Evolutionary conservation across 371 early-diverging fungal genomes (phyloP).

Genomic region (Conidiobolus coronatus): DNA sequence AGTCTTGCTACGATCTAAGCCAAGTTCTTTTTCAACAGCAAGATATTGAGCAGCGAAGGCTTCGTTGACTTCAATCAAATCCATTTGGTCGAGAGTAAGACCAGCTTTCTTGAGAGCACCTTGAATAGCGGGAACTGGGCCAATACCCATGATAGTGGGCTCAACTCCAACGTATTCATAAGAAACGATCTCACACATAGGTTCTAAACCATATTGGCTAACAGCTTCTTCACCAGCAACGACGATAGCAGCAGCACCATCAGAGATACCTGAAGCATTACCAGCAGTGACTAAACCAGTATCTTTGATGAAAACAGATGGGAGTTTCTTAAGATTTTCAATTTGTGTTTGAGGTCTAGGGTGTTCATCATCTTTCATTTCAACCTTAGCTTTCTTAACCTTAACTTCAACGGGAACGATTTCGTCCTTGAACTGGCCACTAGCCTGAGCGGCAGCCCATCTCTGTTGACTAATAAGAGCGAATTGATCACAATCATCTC

Average conservation of each 20-base stretch:
- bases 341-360: constrained; percentile 64
- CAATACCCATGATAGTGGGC: constrained; percentile 72
- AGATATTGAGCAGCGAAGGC: constrained; percentile 91
- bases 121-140: constrained; percentile 82
- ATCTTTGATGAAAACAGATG: constrained; percentile 74
- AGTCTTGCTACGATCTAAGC: constrained; percentile 46
- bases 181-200: constrained; percentile 69
- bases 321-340: constrained; percentile 52
- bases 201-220: constrained; percentile 49
- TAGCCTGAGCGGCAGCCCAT: constrained; percentile 26
- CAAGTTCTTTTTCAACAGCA: constrained; percentile 73
- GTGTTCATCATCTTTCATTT: constrained; percentile 65
- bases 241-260: constrained; percentile 84
- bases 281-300: constrained; percentile 80
- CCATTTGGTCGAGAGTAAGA: constrained; percentile 62
- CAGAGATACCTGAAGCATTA: constrained; percentile 87
- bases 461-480: constrained; percentile 67
- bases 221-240: constrained; percentile 75
- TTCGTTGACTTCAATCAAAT: constrained; percentile 89
- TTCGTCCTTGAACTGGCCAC: constrained; percentile 59
- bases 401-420: constrained; percentile 73
- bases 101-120: constrained; percentile 67
- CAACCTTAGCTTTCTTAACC: constrained; percentile 37
- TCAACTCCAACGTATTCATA: constrained; percentile 71
- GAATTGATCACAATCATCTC: constrained; percentile 68